A percentile compares a stretch with the other conserved stretches of the same genome.
phyloP scores from a whole-genome alignment of 176 grass and related monocot genomes.

The Phoenix roebelenii region DNA sequence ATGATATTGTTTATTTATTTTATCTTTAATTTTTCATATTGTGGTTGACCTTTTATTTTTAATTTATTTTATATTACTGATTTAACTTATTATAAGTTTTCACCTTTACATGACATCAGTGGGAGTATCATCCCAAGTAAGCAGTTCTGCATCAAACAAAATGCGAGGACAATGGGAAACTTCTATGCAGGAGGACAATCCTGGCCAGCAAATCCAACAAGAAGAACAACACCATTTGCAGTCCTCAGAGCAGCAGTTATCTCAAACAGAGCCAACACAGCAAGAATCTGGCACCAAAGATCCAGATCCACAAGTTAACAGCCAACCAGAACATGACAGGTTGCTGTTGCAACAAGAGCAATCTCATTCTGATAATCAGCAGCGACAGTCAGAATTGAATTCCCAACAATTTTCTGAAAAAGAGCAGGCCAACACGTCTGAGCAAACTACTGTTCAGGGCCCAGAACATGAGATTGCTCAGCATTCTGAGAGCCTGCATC shows the following conservation, averaged over 20 bases:
- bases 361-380: constrained; percentile 3
- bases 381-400: constrained; percentile 1
- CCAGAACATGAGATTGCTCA: constrained; percentile 6
- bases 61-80: too few relatives aligned
- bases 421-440: constrained; percentile 26
- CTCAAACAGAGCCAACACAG: constrained; percentile 27
- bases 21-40: too few relatives aligned
- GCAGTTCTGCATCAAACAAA: constrained; percentile 37
- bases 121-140: constrained; percentile 47
- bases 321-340: constrained; percentile 21
- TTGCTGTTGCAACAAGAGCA: constrained; percentile 32
- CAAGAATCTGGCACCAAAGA: constrained; percentile 15
- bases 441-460: constrained; percentile 28
- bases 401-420: constrained; percentile 15
- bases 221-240: constrained; percentile 27
- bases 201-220: constrained; percentile 46
- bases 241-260: constrained; percentile 26
- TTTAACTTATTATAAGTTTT: background rate
- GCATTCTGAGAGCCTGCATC: constrained; percentile 18
- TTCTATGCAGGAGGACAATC: constrained; percentile 31
- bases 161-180: constrained; percentile 35
- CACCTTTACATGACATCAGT: constrained; percentile 16
- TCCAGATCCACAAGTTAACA: constrained; percentile 18
- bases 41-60: too few relatives aligned
- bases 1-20: too few relatives aligned